A percentile compares a stretch with the other conserved stretches of the same genome.
These are phyloP conservation scores for Botrytis elliptica DNA, from an alignment of 2,329 filamentous ascomycete species.

Conservation along the genomic window DNA sequence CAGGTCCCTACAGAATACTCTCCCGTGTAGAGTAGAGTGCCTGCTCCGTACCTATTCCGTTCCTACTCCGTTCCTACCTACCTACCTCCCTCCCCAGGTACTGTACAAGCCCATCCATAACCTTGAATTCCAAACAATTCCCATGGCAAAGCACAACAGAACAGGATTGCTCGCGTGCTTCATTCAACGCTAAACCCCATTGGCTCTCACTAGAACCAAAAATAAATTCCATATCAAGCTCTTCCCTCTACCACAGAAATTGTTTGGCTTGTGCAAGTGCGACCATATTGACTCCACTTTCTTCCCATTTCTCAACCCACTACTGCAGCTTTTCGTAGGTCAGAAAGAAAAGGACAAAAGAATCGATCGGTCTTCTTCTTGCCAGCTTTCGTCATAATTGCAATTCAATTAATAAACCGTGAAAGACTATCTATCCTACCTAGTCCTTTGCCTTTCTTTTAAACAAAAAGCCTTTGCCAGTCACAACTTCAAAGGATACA, in stretches of 20 bases:
- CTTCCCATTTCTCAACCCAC: neutral
- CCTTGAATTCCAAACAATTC: neutral
- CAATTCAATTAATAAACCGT: slow-evolving; percentile 1
- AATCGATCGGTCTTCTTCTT: neutral
- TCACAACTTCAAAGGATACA: neutral
- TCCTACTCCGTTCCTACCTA: no score
- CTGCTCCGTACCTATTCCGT: neutral
- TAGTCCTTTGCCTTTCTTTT: neutral
- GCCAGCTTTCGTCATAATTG: slow-evolving; percentile 11
- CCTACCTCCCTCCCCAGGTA: neutral
- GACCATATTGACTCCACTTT: slow-evolving; percentile 3
- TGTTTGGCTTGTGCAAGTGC: slow-evolving; percentile 2
- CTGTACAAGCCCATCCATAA: neutral
- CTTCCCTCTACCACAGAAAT: neutral
- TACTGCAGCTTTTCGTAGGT: slow-evolving; percentile 8
- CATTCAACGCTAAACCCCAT: neutral
- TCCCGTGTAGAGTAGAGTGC: neutral
- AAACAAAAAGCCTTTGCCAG: neutral
- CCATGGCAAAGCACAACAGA: neutral
- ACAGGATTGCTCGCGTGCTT: slow-evolving; percentile 13
- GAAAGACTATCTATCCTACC: neutral
- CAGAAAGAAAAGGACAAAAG: neutral
- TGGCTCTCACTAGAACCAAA: neutral
- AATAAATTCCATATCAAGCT: neutral
- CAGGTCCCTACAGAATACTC: neutral